Conservation (phyloP, 2,329 filamentous ascomycete species). For the Sporothrix variecibatus region DNA sequence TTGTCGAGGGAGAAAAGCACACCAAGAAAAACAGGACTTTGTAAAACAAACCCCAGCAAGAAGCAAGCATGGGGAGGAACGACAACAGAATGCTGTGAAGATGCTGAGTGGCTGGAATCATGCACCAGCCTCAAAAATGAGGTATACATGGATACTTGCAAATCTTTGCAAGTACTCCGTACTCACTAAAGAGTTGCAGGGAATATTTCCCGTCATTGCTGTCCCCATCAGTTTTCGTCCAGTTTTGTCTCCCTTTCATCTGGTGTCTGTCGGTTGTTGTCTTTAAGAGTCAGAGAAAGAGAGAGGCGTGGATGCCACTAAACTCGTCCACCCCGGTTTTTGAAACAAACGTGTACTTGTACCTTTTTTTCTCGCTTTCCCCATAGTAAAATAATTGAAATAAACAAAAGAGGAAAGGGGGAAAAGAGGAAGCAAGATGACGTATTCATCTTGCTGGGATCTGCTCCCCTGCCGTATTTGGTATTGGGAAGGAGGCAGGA, state of each 20-base stretch:
- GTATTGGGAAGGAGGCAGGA: not conserved
- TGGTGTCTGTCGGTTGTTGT: constrained; percentile 11
- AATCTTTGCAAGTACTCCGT: not conserved
- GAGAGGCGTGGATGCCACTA: not conserved
- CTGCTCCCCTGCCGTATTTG: not conserved
- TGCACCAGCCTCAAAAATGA: not conserved
- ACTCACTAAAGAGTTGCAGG: not conserved
- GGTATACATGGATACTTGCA: not conserved
- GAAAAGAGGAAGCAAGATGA: not conserved
- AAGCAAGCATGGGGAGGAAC: not conserved
- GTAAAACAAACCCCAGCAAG: constrained; percentile 7
- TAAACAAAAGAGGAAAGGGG: not conserved
- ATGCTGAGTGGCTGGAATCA: not conserved
- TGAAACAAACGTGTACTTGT: constrained; percentile 17
- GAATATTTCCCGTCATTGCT: too few species aligned
- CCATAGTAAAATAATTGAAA: not conserved
- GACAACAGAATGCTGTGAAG: not conserved
- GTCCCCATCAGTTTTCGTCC: not conserved
- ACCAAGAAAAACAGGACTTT: not conserved
- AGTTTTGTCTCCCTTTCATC: constrained; percentile 5
- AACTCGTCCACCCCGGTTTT: not conserved
- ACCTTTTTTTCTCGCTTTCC: not conserved
- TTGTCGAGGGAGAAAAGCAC: not conserved
- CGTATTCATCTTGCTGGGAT: constrained; percentile 5
- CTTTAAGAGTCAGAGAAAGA: not conserved